Conservation (phyloP, 2,329 filamentous ascomycete genomes). For the Hypoxylon sp. region DNA sequence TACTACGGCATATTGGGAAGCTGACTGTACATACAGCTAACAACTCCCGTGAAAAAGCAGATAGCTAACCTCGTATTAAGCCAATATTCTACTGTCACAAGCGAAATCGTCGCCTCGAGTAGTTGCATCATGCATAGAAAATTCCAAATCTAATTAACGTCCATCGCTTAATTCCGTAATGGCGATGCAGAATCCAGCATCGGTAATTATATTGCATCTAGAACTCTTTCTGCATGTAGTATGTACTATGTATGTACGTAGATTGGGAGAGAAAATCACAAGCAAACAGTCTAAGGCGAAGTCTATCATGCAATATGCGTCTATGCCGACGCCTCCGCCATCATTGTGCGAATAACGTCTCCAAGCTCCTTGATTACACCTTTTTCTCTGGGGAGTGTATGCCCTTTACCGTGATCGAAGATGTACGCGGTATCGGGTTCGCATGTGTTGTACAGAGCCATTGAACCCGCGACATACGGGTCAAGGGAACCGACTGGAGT, state of each 20-base stretch:
- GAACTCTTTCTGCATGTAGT: constrained; percentile 15
- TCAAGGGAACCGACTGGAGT: constrained; percentile 66
- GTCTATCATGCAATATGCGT: constrained; percentile 50
- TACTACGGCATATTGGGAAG: constrained; percentile 20
- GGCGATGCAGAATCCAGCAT: background rate
- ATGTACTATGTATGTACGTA: constrained; percentile 19
- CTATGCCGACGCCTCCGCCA: constrained; percentile 45
- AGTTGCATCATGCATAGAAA: constrained; percentile 40
- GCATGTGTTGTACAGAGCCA: constrained; percentile 74
- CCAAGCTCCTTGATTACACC: constrained; percentile 64
- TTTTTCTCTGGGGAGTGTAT: constrained; percentile 71
- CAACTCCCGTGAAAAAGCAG: constrained; percentile 25
- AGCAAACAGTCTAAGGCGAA: constrained; percentile 19
- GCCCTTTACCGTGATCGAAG: constrained; percentile 77
- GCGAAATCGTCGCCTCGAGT: constrained; percentile 12
- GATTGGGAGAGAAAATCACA: constrained; percentile 13
- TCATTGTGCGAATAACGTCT: constrained; percentile 59
- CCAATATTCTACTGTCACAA: constrained; percentile 23
- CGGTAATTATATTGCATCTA: constrained; percentile 31
- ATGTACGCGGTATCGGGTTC: constrained; percentile 71
- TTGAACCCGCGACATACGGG: constrained; percentile 72
- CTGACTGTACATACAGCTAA: constrained; percentile 3
- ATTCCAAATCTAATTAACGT: constrained; percentile 32
- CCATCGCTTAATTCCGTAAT: background rate
- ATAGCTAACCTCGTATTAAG: constrained; percentile 10